These are phyloP conservation scores for Ogataea methylovora DNA, from an alignment of 805 yeast genomes.

Conservation along the genomic window DNA sequence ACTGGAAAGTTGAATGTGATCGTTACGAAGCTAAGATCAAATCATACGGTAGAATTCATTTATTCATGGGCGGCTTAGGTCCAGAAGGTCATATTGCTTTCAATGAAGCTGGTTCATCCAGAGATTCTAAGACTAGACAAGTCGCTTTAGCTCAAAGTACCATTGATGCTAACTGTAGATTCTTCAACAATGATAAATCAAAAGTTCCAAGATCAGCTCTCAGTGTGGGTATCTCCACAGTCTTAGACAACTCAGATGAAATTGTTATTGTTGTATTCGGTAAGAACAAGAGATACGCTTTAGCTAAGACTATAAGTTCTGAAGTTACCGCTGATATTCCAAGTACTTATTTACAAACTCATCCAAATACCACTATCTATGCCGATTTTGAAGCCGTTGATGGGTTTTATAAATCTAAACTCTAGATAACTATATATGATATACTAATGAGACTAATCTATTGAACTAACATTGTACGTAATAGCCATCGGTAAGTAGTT, in stretches of 20 bases:
- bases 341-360: slow-evolving; percentile 42
- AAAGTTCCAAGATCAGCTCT: slow-evolving; percentile 47
- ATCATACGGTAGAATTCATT: slow-evolving; percentile 40
- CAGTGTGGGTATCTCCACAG: slow-evolving; percentile 51
- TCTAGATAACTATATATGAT: slow-evolving; percentile 2
- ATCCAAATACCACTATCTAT: slow-evolving; percentile 34
- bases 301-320: slow-evolving; percentile 36
- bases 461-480: too few relatives aligned
- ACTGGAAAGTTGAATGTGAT: slow-evolving; percentile 38
- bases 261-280: slow-evolving; percentile 47
- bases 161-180: slow-evolving; percentile 45
- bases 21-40: slow-evolving; percentile 41
- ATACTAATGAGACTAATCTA: too few relatives aligned
- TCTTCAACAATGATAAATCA: slow-evolving; percentile 36
- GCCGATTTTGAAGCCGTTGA: slow-evolving; percentile 40
- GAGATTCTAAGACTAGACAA: slow-evolving; percentile 37
- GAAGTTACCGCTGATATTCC: slow-evolving; percentile 36
- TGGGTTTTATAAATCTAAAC: slow-evolving; percentile 1
- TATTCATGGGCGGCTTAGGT: slow-evolving; percentile 54
- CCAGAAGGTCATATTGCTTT: slow-evolving; percentile 58
- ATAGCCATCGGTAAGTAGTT: too few relatives aligned
- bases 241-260: slow-evolving; percentile 47
- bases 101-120: slow-evolving; percentile 47
- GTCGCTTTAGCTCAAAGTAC: slow-evolving; percentile 42
- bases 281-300: slow-evolving; percentile 35